Evolutionary conservation across 345 rosid species (phyloP).

Genomic region (Excoecaria agallocha): DNA sequence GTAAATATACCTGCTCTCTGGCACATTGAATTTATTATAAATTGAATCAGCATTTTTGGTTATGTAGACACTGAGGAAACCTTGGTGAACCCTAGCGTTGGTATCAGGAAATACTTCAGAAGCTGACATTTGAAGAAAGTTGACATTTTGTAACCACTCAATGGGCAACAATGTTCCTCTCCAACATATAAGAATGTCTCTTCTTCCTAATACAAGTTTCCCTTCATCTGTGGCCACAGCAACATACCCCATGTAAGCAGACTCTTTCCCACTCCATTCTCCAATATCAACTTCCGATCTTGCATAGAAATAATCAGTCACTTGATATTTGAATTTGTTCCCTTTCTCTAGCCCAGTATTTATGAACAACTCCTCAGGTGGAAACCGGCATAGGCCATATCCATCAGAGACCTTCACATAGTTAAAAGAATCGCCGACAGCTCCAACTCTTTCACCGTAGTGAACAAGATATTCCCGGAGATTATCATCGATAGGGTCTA

Average conservation of each 20-base stretch:
- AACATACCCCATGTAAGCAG: conserved; percentile 27
- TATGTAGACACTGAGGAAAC: conserved; percentile 15
- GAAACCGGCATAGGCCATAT: conserved; percentile 14
- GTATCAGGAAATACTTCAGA: conserved; percentile 12
- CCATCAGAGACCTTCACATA: not conserved
- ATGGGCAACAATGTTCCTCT: conserved; percentile 19
- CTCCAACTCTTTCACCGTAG: conserved; percentile 15
- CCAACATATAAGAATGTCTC: conserved; percentile 35
- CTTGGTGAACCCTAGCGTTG: conserved; percentile 14
- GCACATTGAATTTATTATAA: not conserved
- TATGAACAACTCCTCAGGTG: conserved; percentile 19
- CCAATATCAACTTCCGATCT: not conserved
- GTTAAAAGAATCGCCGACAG: conserved; percentile 7
- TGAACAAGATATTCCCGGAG: no score
- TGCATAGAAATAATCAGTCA: conserved; percentile 26
- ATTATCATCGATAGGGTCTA: conserved; percentile 23
- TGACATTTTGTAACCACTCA: not conserved
- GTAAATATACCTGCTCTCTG: conserved; percentile 12
- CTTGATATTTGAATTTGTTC: conserved; percentile 29
- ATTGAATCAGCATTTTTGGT: not conserved
- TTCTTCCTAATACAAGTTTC: conserved; percentile 26
- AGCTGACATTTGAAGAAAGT: not conserved
- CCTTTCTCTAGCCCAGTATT: conserved; percentile 13
- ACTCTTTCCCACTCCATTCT: not conserved
- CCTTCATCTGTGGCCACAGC: conserved; percentile 34